Conservation (phyloP, 2,329 filamentous ascomycete species). For the Pseudocercospora macadamiae region DNA sequence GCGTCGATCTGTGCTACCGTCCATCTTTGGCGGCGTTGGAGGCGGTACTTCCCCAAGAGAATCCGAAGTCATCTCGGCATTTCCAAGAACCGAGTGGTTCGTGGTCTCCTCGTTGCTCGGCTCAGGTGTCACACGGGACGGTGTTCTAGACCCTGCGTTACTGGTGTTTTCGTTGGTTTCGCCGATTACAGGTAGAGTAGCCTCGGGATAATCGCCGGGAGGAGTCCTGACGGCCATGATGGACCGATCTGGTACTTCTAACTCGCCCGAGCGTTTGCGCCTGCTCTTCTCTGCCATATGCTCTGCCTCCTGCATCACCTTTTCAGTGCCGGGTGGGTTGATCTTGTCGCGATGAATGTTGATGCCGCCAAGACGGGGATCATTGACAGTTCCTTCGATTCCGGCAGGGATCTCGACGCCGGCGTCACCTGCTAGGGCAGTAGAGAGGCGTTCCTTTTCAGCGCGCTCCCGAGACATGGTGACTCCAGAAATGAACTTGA, state of each 20-base stretch:
- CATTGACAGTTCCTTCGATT: slow-evolving; percentile 36
- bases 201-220: slow-evolving; percentile 58
- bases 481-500: slow-evolving; percentile 86
- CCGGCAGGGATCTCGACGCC: slow-evolving; percentile 26
- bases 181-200: slow-evolving; percentile 80
- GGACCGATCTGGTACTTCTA: slow-evolving; percentile 65
- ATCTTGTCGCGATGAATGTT: slow-evolving; percentile 37
- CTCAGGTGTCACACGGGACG: slow-evolving; percentile 28
- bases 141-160: slow-evolving; percentile 41
- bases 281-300: slow-evolving; percentile 63
- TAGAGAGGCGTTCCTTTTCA: slow-evolving; percentile 49
- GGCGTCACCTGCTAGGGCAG: slow-evolving; percentile 29
- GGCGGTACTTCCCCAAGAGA: slow-evolving; percentile 35
- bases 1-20: slow-evolving; percentile 26
- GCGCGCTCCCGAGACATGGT: slow-evolving; percentile 90
- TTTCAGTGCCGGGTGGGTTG: slow-evolving; percentile 51
- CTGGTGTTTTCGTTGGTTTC: slow-evolving; percentile 81
- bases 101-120: slow-evolving; percentile 29
- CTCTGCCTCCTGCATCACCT: slow-evolving; percentile 64
- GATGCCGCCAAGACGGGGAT: slow-evolving; percentile 44
- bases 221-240: slow-evolving; percentile 62
- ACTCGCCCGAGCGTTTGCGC: slow-evolving; percentile 49
- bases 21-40: slow-evolving; percentile 38
- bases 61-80: slow-evolving; percentile 32
- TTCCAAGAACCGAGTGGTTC: slow-evolving; percentile 25